Base-by-base conservation (phyloP, 495 filamentous ascomycete genomes). In the Antarctomyces pellizariae region DNA sequence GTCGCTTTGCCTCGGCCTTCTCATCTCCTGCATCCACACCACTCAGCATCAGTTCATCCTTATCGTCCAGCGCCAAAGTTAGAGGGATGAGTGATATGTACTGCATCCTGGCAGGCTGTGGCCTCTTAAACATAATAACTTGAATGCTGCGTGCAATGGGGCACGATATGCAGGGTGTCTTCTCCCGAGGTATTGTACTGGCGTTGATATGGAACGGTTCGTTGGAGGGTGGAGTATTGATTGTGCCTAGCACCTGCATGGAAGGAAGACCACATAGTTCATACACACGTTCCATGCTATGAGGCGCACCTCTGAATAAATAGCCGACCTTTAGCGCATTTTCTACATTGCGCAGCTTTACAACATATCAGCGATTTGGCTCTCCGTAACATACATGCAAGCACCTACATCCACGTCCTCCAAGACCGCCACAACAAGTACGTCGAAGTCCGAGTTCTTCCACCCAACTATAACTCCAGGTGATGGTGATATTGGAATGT, bases 71-170 rank as follows among this genome's bases (percentile, higher is more conserved):
- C 0, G 79, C 78, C 16, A 99, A 50, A 0, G 82, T 72, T 20
- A 99, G 95, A 0, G 84, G 86, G 22, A 67, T 62, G 10, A 91
- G 54, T 1, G 86, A 95, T 45, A 93, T 77, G 40, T 92, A 95
- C 47, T 99, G 84, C 86, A 99, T 99, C 32, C 70, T 63, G 16
- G 58, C 65, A 1, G 86, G 83, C 34, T 78, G 64, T 0, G 86
- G 86, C 12, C 78, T 59, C 35, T 92, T 68, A 46, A 79, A 99
- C 37, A 86, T 58, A 25, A 92, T 75, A 4, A 92, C 62, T 45
- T 99, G 86, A 18, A 90, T 64, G 5, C 66, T 78, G 2, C 75
- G 46, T 13, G 56, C 52, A 14, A 55, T 47, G 0, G 75, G 62
- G 35, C 78, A 90, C 17, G 65, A 67, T 14, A 97, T 64, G 10